These are phyloP conservation scores for Abelmoschus esculentus DNA, from an alignment of 345 rosid genomes.

Conservation along the genomic window DNA sequence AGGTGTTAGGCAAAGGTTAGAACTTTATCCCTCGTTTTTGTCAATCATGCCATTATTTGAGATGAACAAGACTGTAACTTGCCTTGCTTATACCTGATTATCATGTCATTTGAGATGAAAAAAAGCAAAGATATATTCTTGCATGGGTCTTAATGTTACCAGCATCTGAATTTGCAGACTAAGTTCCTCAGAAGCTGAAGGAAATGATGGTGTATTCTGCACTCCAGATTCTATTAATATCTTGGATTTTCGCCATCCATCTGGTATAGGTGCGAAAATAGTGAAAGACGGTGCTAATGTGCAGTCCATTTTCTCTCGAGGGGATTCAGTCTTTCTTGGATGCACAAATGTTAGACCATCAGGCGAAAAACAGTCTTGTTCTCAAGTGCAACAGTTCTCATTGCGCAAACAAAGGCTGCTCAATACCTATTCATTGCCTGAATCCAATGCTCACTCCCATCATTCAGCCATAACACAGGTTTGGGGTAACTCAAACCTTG, in stretches of 20 bases:
- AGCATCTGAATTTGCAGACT: constrained; percentile 46
- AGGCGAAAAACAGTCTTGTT: constrained; percentile 34
- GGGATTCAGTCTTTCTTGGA: constrained; percentile 69
- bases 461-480: constrained; percentile 82
- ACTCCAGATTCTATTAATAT: constrained; percentile 68
- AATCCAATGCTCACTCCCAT: constrained; percentile 47
- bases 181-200: constrained; percentile 82
- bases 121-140: background rate
- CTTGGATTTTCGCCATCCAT: constrained; percentile 76
- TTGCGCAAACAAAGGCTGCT: constrained; percentile 61
- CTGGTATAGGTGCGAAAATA: constrained; percentile 83
- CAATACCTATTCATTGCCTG: constrained; percentile 54
- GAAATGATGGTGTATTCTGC: constrained; percentile 95
- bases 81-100: background rate
- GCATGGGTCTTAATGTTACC: background rate
- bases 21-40: constrained; percentile 10
- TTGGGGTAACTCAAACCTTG: constrained; percentile 84
- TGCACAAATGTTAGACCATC: constrained; percentile 41
- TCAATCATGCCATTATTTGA: no score
- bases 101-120: background rate
- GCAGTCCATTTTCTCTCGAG: constrained; percentile 76
- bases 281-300: constrained; percentile 50
- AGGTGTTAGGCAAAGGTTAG: constrained; percentile 89
- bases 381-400: constrained; percentile 78
- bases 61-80: background rate